Conservation (phyloP, 2,329 filamentous ascomycete species). For the Chlorencoelia australis region DNA sequence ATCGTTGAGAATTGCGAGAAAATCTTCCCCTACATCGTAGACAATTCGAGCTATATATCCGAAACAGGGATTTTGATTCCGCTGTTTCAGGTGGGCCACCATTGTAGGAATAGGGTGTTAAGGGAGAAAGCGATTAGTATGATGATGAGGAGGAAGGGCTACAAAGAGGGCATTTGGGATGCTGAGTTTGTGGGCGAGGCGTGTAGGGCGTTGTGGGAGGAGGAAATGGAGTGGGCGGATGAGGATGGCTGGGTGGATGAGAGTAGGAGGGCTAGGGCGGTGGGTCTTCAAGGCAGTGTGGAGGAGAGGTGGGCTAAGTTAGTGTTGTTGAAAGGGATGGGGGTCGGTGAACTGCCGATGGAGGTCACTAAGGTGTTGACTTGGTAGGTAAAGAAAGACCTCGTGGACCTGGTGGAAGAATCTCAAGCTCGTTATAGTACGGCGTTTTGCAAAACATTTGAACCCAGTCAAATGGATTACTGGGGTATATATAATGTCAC, state of each 20-base stretch:
- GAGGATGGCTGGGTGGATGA: not conserved
- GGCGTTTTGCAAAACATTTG: too few species aligned
- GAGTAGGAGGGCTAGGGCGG: too few species aligned
- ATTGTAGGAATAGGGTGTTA: conserved; percentile 5
- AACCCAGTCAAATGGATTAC: too few species aligned
- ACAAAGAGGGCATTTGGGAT: conserved; percentile 13
- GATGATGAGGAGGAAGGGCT: conserved; percentile 3
- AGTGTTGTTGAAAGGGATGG: too few species aligned
- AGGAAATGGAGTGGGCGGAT: conserved; percentile 10
- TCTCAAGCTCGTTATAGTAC: too few species aligned
- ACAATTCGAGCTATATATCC: conserved; percentile 5
- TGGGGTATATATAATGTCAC: too few species aligned
- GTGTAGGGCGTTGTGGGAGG: conserved; percentile 4
- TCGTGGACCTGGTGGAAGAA: too few species aligned
- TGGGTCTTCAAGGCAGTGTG: too few species aligned
- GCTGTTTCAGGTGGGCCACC: conserved; percentile 7
- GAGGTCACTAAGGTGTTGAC: too few species aligned
- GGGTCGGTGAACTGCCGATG: too few species aligned
- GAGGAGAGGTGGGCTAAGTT: too few species aligned
- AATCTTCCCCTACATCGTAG: conserved; percentile 4
- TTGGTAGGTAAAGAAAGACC: too few species aligned
- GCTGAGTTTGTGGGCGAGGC: conserved; percentile 2
- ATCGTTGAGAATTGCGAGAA: conserved; percentile 4
- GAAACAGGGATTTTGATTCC: conserved; percentile 11
- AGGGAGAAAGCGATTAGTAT: conserved; percentile 8